Percentiles rank a stretch among this genome's conserved stretches.
Conservation (phyloP, 2,329 filamentous ascomycete species). For the Xylaria sp. region DNA sequence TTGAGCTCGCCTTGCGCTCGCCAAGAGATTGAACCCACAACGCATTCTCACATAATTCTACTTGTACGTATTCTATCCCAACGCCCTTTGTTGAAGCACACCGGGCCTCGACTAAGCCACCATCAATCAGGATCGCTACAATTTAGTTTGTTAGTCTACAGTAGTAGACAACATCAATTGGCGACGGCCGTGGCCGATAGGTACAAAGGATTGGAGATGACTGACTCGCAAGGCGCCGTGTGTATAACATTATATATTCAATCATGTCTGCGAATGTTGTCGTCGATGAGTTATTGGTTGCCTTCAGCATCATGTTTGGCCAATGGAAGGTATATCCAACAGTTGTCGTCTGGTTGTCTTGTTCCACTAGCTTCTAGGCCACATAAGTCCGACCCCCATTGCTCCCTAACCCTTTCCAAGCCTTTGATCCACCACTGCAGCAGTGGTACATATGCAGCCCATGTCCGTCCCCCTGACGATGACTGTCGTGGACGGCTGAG, state of each 20-base stretch:
- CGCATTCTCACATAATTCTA: constrained; percentile 15
- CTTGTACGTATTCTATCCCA: not conserved
- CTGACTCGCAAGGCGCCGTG: constrained; percentile 11
- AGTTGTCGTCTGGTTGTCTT: constrained; percentile 16
- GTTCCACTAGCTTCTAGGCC: constrained; percentile 21
- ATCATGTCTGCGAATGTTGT: constrained; percentile 14
- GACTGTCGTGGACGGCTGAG: constrained; percentile 34
- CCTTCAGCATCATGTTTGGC: not conserved
- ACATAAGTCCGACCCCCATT: constrained; percentile 14
- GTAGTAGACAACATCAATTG: constrained; percentile 18
- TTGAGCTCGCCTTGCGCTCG: not conserved
- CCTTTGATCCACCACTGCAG: constrained; percentile 21
- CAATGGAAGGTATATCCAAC: constrained; percentile 12
- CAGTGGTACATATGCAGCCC: constrained; percentile 20
- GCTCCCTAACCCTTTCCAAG: constrained; percentile 23
- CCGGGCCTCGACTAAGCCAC: not conserved
- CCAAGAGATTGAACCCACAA: constrained; percentile 10
- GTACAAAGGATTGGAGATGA: constrained; percentile 3
- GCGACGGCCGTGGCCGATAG: constrained; percentile 9
- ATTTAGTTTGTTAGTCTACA: constrained; percentile 9
- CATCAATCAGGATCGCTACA: not conserved
- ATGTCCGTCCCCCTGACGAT: constrained; percentile 27
- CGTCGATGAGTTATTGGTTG: constrained; percentile 16
- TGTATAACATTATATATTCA: constrained; percentile 24
- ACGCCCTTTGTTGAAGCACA: constrained; percentile 8